A percentile compares a stretch with the other conserved stretches of the same genome.
Evolutionary conservation across 805 yeast species (phyloP).

Genomic region (Suhomyces tanzawaensis): DNA sequence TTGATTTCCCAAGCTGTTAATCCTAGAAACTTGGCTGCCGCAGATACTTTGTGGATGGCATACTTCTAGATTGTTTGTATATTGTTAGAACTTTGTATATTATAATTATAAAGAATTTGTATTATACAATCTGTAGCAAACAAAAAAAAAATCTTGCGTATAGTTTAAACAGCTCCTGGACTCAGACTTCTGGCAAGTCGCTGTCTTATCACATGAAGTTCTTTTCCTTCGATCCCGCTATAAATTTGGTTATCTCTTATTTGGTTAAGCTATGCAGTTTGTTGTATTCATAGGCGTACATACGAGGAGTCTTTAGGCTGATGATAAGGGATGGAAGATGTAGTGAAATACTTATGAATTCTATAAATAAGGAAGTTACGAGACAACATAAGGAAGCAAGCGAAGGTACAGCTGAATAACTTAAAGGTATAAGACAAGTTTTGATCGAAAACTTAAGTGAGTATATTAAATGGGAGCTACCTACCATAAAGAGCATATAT

Average conservation of each 20-base stretch:
- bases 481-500: slow-evolving; percentile 12
- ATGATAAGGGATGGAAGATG: slow-evolving; percentile 16
- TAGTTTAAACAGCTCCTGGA: no score
- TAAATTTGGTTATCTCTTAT: slow-evolving; percentile 23
- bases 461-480: neutral
- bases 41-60: slow-evolving; percentile 95
- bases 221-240: neutral
- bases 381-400: neutral
- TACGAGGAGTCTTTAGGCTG: slow-evolving; percentile 20
- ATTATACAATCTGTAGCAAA: no score
- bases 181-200: no score
- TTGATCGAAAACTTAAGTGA: slow-evolving; percentile 16
- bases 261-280: slow-evolving; percentile 12
- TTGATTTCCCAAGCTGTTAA: slow-evolving; percentile 92
- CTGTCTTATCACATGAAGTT: no score
- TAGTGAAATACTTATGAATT: slow-evolving; percentile 13
- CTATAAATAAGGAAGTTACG: neutral
- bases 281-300: slow-evolving; percentile 27
- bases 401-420: slow-evolving; percentile 17
- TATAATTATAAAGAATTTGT: neutral
- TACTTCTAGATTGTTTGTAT: slow-evolving; percentile 53
- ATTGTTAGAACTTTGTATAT: slow-evolving; percentile 2
- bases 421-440: slow-evolving; percentile 21
- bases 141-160: neutral
- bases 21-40: slow-evolving; percentile 87